Base-by-base conservation (phyloP, 163 green algal genomes). In the Prototheca cutis region DNA sequence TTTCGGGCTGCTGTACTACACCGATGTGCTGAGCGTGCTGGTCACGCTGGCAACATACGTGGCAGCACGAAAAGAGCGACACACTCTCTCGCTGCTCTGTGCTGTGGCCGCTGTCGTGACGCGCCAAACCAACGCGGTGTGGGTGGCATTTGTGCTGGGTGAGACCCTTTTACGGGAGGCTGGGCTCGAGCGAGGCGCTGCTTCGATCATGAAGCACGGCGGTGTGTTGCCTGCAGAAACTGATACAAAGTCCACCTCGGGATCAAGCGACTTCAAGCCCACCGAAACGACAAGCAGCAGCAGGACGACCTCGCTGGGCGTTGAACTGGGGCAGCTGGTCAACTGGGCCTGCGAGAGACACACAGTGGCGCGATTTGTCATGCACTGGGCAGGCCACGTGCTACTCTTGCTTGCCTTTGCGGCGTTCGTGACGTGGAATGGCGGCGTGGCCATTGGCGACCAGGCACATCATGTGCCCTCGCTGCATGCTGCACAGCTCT, bases 61-160 rank as follows among this genome's bases (percentile, higher is more conserved):
- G 66, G 67, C 68, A 4, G 27, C 47, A 2, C 40, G 65, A 15
- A 58, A 56, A 3, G 19, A 32, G 4, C 52, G 59, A 6, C 55
- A 57, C 18, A 6, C 23, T 1, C 27, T 73, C 31, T 68, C 75
- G 1, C 80, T 61, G 17, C 24, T 76, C 45, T 56, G 79, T 21
- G 82, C 59, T 0, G 72, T 60, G 0, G 64, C 61, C 6, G 79
- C 88, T 1, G 70, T 94, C 4, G 29, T 76, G 0, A 82, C 90
- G 63, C 72, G 90, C 29, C 90, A 97, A 71, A 97, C 90, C 27
- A 95, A 95, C 67, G 87, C 79, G 10, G 83, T 96, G 19, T 97
- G 90, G 90, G 75, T 82, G 4, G 72, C 69, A 0, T 95, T 93
- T 55, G 64, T 83, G 4, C 48, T 84, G 15, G 85, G 66, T 2